Base-by-base conservation (phyloP, 768 basidiomycete genomes). In the Daedalea quercina region DNA sequence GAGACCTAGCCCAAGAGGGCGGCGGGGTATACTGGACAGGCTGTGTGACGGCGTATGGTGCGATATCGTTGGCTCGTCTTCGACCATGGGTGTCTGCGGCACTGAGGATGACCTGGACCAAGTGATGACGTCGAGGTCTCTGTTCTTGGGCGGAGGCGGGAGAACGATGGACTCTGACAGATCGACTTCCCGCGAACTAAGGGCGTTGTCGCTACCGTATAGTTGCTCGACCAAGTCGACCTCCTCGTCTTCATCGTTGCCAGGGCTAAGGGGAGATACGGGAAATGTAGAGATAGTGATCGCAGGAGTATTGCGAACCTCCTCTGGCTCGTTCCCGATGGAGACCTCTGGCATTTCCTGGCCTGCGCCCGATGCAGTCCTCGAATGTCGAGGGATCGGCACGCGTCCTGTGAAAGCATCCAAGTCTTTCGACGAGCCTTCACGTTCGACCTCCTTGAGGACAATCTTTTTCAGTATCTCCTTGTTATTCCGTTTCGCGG, bases 191-290 rank as follows among this genome's bases (percentile, higher is more conserved):
- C 76, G 74, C 48, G 83, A 84, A 31, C 82, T 80, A 17, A 94
- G 74, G 2, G 85, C 83, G 55, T 87, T 77, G 47, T 86, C 81
- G 33, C 79, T 69, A 13, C 95, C 95, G 57, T 93, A 97, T 0
- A 98, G 71, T 65, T 99, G 96, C 64, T 99, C 96, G 3, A 98
- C 92, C 6, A 99, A 76, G 67, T 99, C 96, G 58, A 99, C 85
- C 70, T 99, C 95, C 68, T 94, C 93, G 12, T 82, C 81, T 2
- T 42, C 54, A 15, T 57, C 51, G 6, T 4, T 31, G 6, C 28
- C 11, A 1, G 60, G 55, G 13, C 57, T 48, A 1, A 53, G 33
- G 11, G 52, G 44, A 3, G 61, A 47, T 11, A 53, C 20, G 19
- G 56, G 40, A 11, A 47, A 47, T 13, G 47, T 20, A 22, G 37